A percentile compares a stretch with the other conserved stretches of the same genome.
Conservation (phyloP, 148 eudicot genomes). For the Cornus florida region DNA sequence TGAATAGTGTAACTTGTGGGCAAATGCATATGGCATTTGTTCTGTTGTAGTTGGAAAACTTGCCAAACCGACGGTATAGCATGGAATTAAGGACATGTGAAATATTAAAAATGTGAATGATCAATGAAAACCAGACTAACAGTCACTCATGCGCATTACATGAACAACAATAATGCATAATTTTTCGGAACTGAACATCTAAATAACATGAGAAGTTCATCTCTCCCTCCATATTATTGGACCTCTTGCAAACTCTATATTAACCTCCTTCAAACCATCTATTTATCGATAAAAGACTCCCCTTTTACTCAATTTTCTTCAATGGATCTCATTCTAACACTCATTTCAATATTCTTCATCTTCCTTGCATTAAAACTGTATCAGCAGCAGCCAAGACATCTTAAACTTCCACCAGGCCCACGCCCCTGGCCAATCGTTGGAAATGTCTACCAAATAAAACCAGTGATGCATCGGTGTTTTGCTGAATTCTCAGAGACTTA, state of each 20-base stretch:
- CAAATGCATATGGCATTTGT: too few species aligned
- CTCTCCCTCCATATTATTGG: not conserved
- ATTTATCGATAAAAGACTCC: not conserved
- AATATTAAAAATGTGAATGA: too few species aligned
- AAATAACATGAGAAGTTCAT: not conserved
- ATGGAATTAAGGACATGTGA: too few species aligned
- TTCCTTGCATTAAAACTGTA: not conserved
- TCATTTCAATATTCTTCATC: not conserved
- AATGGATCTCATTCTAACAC: not conserved
- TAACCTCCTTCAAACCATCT: not conserved
- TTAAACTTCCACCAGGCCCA: not conserved
- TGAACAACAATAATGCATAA: not conserved
- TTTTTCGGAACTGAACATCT: not conserved
- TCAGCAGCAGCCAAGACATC: not conserved
- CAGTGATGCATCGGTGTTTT: not conserved
- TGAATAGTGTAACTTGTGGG: too few species aligned
- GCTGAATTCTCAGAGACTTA: not conserved
- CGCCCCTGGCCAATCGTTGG: not conserved
- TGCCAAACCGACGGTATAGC: too few species aligned
- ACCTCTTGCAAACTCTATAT: not conserved
- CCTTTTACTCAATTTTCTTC: not conserved
- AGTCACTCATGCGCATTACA: not conserved
- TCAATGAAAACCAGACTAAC: not conserved
- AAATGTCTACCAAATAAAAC: not conserved
- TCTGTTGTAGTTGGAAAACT: too few species aligned